Evolutionary conservation across 2,329 filamentous ascomycete species (phyloP).

Genomic region (Diplodia mutila): DNA sequence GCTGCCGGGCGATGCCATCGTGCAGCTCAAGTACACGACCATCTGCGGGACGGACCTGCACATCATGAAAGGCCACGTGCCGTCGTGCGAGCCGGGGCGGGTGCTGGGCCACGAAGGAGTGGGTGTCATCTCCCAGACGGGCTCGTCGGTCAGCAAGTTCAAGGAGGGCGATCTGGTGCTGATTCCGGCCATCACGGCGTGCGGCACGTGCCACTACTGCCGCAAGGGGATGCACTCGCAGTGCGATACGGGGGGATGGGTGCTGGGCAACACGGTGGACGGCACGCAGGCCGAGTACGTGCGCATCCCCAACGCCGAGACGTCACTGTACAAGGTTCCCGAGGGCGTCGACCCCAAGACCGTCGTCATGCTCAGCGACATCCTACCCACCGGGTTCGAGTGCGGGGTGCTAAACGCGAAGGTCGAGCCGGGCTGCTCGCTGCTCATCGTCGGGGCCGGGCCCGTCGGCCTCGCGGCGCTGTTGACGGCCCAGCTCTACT

Average conservation of each 20-base stretch:
- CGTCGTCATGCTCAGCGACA: conserved; percentile 59
- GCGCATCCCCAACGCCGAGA: conserved; percentile 55
- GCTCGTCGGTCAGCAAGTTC: conserved; percentile 44
- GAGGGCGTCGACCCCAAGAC: conserved; percentile 46
- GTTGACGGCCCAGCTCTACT: conserved; percentile 60
- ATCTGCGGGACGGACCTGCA: conserved; percentile 60
- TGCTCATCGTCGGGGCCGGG: conserved; percentile 60
- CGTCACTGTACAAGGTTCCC: conserved; percentile 53
- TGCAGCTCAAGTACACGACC: conserved; percentile 40
- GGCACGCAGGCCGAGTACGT: conserved; percentile 63
- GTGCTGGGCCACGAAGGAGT: conserved; percentile 58
- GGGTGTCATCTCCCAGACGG: conserved; percentile 50
- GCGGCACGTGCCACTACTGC: conserved; percentile 57
- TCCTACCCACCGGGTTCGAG: conserved; percentile 61
- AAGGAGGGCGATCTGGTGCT: conserved; percentile 54
- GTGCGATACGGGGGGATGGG: conserved; percentile 60
- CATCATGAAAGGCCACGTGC: conserved; percentile 59
- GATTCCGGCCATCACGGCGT: conserved; percentile 57
- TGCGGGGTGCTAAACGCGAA: conserved; percentile 58
- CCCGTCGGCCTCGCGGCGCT: conserved; percentile 60
- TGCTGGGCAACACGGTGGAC: conserved; percentile 57
- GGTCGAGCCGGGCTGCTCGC: conserved; percentile 56
- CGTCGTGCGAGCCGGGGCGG: conserved; percentile 50
- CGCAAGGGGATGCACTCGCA: conserved; percentile 56
- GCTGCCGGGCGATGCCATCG: conserved; percentile 52